Conservation (phyloP, 73 alveolate species). For the Breviolum minutum region DNA sequence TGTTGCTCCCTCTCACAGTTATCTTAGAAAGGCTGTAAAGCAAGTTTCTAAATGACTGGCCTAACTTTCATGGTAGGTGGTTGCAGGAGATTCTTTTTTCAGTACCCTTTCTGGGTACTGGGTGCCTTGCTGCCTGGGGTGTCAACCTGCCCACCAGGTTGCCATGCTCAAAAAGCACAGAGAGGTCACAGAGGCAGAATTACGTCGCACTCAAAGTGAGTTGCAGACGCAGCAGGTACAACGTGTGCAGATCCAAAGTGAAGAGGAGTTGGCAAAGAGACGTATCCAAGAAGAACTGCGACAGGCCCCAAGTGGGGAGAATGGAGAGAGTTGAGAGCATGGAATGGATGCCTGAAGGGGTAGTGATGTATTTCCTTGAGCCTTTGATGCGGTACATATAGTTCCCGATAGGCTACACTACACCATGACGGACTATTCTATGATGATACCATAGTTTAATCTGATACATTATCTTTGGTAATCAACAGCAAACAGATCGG, state of each 20-base stretch:
- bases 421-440: too few species aligned
- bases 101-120: neutral
- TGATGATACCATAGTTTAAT: too few species aligned
- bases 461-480: too few species aligned
- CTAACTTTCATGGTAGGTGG: too few species aligned
- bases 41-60: too few species aligned
- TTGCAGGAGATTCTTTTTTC: neutral
- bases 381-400: too few species aligned
- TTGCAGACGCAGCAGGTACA: constrained; percentile 31
- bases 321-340: neutral
- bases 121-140: neutral
- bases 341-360: neutral
- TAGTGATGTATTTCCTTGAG: neutral
- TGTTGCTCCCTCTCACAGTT: too few species aligned
- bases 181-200: constrained; percentile 8
- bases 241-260: constrained; percentile 3
- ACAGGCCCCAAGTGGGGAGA: constrained; percentile 1
- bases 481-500: too few species aligned
- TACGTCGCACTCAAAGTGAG: constrained; percentile 34
- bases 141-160: neutral
- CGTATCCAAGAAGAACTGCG: constrained; percentile 8
- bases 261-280: constrained; percentile 19
- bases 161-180: neutral
- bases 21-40: too few species aligned
- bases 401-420: too few species aligned